Percentiles rank a stretch among this genome's conserved stretches.
These are phyloP conservation scores for Epichloe amarillans DNA, from an alignment of 2,329 filamentous ascomycete species.

Conservation along the genomic window DNA sequence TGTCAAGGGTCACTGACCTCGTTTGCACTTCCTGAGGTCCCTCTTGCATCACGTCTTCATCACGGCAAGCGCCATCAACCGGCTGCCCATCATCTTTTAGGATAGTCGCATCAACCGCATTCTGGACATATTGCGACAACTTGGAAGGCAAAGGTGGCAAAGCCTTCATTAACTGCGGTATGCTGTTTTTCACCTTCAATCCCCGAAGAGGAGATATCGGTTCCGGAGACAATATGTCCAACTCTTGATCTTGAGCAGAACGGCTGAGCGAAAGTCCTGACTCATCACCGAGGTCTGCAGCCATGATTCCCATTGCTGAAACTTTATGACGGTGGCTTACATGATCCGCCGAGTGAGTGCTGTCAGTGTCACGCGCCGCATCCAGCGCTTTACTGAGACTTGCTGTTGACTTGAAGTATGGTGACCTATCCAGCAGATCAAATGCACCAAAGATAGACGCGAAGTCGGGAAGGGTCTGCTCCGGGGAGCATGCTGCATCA, in stretches of 20 bases:
- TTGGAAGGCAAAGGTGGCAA: conserved; percentile 31
- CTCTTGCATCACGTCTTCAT: not conserved
- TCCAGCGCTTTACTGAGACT: not conserved
- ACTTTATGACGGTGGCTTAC: conserved; percentile 13
- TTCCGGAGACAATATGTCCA: conserved; percentile 30
- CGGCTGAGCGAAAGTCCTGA: conserved; percentile 1
- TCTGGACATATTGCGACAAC: conserved; percentile 1
- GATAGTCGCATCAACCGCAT: not conserved
- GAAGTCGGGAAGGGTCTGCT: conserved; percentile 15
- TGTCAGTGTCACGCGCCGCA: not conserved
- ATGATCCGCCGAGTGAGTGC: not conserved
- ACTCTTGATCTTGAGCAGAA: conserved; percentile 7
- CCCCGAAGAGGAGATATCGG: conserved; percentile 33
- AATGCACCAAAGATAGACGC: conserved; percentile 17
- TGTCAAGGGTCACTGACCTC: too few species aligned
- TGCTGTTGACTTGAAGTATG: conserved; percentile 10
- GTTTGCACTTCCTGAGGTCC: not conserved
- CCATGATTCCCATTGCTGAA: conserved; percentile 13
- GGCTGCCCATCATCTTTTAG: not conserved
- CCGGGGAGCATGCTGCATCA: conserved; percentile 7
- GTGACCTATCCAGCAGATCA: conserved; percentile 13
- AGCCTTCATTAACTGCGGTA: conserved; percentile 39
- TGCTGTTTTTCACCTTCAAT: conserved; percentile 34
- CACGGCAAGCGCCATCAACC: not conserved
- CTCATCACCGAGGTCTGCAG: conserved; percentile 4